A percentile compares a stretch with the other conserved stretches of the same genome.
Conservation (phyloP, 2,329 filamentous ascomycete genomes). For the Samsoniella hepiali region DNA sequence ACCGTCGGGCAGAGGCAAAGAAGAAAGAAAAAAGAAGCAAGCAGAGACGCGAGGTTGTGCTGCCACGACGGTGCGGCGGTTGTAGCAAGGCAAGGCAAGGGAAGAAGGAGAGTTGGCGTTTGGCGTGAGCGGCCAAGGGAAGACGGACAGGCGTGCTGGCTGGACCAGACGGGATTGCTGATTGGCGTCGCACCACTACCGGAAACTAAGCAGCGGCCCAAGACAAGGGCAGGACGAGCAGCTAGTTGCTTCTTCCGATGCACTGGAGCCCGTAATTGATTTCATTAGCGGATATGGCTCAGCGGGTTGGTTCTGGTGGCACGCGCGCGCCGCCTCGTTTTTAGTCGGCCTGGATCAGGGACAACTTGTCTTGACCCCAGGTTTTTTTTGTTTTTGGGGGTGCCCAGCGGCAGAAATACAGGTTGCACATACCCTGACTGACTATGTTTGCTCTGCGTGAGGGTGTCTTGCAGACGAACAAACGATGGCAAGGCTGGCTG, state of each 20-base stretch:
- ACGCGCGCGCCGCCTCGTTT: conserved; percentile 2
- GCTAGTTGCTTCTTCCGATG: background rate
- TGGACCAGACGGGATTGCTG: background rate
- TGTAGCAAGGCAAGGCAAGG: background rate
- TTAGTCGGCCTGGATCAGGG: background rate
- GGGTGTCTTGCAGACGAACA: too few relatives aligned
- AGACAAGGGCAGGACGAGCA: background rate
- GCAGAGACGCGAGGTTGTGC: background rate
- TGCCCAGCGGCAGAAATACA: too few relatives aligned
- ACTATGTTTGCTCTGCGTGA: too few relatives aligned
- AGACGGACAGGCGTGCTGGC: conserved; percentile 8
- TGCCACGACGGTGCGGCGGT: background rate
- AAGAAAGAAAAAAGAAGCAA: background rate
- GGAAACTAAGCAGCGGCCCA: background rate
- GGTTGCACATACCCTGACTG: too few relatives aligned
- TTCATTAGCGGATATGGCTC: background rate
- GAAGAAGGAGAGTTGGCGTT: conserved; percentile 6
- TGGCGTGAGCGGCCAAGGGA: conserved; percentile 2
- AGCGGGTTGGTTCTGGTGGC: background rate
- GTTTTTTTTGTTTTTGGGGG: too few relatives aligned
- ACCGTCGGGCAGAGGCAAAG: background rate
- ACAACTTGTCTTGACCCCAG: background rate
- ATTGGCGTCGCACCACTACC: conserved; percentile 9
- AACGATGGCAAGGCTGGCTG: too few relatives aligned
- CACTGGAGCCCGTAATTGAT: too few relatives aligned